phyloP scores from a whole-genome alignment of 495 filamentous ascomycete genomes.

The Pyrenula massariospora region DNA sequence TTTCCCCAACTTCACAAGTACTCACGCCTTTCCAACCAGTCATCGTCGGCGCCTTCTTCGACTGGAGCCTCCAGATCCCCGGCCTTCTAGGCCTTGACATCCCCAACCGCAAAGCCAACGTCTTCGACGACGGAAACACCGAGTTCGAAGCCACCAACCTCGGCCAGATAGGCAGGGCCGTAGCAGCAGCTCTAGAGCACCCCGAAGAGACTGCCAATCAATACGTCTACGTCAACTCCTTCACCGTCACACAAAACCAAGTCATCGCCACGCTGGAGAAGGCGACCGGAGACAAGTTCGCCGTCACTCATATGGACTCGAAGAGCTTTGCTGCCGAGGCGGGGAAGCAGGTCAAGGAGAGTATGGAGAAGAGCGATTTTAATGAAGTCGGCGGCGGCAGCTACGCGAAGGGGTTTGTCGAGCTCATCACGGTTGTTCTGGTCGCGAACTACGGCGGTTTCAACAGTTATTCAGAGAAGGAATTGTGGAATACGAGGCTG shows the following conservation, averaged over 20 bases:
- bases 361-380: background rate
- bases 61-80: background rate
- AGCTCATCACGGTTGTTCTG: background rate
- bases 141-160: slow-evolving; percentile 26
- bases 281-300: slow-evolving; percentile 17
- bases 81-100: slow-evolving; percentile 21
- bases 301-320: background rate
- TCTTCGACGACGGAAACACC: slow-evolving; percentile 5
- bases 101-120: slow-evolving; percentile 13
- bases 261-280: slow-evolving; percentile 32
- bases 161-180: slow-evolving; percentile 26
- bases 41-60: background rate
- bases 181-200: slow-evolving; percentile 25
- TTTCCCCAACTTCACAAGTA: background rate
- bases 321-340: background rate
- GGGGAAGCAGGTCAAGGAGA: background rate
- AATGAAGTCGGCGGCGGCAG: background rate
- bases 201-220: slow-evolving; percentile 20
- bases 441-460: background rate
- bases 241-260: slow-evolving; percentile 30
- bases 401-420: background rate
- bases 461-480: background rate
- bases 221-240: slow-evolving; percentile 26
- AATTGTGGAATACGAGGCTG: background rate
- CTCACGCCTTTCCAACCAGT: too few relatives aligned